Base-by-base conservation (phyloP, 495 filamentous ascomycete genomes). In the Aspergillus olivimuriae region DNA sequence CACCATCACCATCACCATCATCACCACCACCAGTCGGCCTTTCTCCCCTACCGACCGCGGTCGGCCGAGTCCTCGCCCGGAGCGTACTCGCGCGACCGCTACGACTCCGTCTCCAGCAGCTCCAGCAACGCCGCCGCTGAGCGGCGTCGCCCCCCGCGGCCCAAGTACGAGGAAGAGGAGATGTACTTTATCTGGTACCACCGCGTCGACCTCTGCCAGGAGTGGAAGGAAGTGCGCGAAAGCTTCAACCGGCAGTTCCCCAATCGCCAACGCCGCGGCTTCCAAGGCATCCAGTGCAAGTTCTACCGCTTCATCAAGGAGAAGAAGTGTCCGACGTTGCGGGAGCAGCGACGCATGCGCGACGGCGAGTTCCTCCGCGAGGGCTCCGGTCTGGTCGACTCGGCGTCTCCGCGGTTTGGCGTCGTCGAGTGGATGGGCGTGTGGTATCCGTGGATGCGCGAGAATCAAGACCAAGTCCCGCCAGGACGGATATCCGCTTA, bases 131-230 rank as follows among this genome's bases (percentile, higher is more conserved):
- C 54, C 14, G 26, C 50, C 1, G 26, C 50, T 1, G 63, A 68
- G 42, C 63, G 65, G 9, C 68, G 68, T n/a, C 68, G 70, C 1
- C 61, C 66, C 1, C 68, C 66, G 14, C 63, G 71, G 0, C 71
- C 70, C 20, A 73, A 70, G 50, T 76, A 76, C 51, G 65, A 66
- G 43, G 66, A 69, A 39, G 72, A 76, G 52, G 71, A 76, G 41
- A 70, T 71, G 60, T 70, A 71, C 55, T 76, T 76, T 46, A 76
- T 76, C 51, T 76, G 72, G 72, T 76, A 76, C 47, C 68, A 74
- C 52, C 72, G 72, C n/a, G 65, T 74, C 16, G 72, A 76, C 45
- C 62, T 74, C 26, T 63, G 64, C 42, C 65, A 73, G 54, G 70
- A 74, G 44, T 76, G 72, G 72, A 68, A 66, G 50, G 70, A 73